Percentiles rank a stretch among this genome's conserved stretches.
Conservation (phyloP, 2,329 filamentous ascomycete genomes). For the Elsinoe fawcettii region DNA sequence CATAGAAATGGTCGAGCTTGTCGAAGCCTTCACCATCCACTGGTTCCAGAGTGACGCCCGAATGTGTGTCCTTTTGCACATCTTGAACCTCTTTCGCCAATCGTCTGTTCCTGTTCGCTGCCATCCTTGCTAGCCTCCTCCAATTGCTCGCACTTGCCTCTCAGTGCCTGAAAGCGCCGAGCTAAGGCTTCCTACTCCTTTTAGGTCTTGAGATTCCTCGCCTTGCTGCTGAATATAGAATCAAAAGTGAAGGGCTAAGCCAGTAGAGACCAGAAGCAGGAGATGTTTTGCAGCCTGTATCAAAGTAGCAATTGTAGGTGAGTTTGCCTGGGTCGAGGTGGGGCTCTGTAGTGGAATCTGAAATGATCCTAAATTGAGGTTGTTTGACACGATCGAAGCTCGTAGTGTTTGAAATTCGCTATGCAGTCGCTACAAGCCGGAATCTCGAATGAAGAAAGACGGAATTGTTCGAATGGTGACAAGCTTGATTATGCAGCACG, state of each 20-base stretch:
- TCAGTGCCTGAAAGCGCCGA: neutral
- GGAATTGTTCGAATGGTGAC: neutral
- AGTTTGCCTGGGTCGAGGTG: neutral
- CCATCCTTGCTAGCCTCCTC: conserved; percentile 27
- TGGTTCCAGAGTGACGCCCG: conserved; percentile 64
- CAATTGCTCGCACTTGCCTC: neutral
- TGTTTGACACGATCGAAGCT: neutral
- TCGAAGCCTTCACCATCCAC: conserved; percentile 34
- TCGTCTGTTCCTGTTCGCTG: conserved; percentile 52
- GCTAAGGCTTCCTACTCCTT: neutral
- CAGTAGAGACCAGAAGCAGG: too few relatives aligned
- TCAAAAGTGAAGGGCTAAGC: too few relatives aligned
- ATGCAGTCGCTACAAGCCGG: too few relatives aligned
- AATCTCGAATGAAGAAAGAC: neutral
- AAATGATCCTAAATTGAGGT: neutral
- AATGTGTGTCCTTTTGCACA: conserved; percentile 65
- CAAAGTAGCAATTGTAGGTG: neutral
- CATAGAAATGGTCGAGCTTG: conserved; percentile 64
- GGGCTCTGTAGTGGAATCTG: neutral
- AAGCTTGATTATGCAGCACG: conserved; percentile 4
- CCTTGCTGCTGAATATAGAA: too few relatives aligned
- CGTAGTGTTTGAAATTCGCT: neutral
- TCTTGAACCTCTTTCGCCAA: conserved; percentile 71
- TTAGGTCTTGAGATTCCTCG: too few relatives aligned
- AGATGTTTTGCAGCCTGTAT: too few relatives aligned